These are phyloP conservation scores for Chimonanthus praecox DNA, from an alignment of 164 flowering plant species.

Conservation along the genomic window DNA sequence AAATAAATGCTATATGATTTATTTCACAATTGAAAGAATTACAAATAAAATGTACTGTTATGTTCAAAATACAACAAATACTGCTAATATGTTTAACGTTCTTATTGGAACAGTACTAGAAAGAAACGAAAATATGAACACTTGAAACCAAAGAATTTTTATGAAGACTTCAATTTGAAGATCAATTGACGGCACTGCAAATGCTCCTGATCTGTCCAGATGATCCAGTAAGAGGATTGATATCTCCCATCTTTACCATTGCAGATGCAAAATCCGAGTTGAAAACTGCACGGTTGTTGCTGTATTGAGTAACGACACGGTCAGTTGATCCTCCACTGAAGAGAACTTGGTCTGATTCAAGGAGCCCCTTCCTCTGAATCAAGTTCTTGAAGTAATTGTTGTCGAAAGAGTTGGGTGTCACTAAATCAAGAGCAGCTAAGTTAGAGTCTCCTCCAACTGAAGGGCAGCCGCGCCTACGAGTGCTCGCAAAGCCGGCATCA, in stretches of 20 bases:
- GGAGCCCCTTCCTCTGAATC: constrained; percentile 12
- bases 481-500: constrained; percentile 35
- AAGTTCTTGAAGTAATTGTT: constrained; percentile 47
- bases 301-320: constrained; percentile 7
- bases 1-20: too few relatives aligned
- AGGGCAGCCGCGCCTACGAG: constrained; percentile 27
- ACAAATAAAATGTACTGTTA: too few relatives aligned
- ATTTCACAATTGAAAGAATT: too few relatives aligned
- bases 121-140: not conserved
- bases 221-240: constrained; percentile 31
- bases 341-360: constrained; percentile 13
- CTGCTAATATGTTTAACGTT: too few relatives aligned
- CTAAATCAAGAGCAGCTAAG: constrained; percentile 42
- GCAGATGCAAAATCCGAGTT: constrained; percentile 12
- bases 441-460: constrained; percentile 16
- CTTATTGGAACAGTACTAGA: too few relatives aligned
- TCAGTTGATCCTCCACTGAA: constrained; percentile 17
- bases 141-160: not conserved
- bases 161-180: too few relatives aligned
- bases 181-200: not conserved
- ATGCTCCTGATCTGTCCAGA: constrained; percentile 33
- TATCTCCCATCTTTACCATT: constrained; percentile 19
- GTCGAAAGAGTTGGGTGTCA: constrained; percentile 40
- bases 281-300: constrained; percentile 6
- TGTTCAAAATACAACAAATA: too few relatives aligned